Base-by-base conservation (phyloP, 179 eudicot genomes). In the Beta macrorhiza region DNA sequence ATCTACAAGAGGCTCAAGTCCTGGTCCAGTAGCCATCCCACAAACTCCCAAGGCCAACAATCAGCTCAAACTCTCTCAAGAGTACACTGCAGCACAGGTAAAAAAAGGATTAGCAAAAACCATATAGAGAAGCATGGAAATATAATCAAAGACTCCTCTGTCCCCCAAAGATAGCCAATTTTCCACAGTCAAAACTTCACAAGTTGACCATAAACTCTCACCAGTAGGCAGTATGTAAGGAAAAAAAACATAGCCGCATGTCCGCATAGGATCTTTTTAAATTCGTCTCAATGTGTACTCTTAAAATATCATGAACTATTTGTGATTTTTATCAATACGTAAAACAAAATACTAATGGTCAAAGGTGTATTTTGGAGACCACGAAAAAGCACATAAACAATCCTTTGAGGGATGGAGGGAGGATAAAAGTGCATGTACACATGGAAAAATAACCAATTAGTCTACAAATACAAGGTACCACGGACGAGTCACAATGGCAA, bases 1-100 rank as follows among this genome's bases (percentile, higher is more conserved):
- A 74, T 93, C 98, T 58, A 94, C 98, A 80, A 91, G 93, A 82
- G 91, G 83, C 86, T 94, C 97, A 44, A 94, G 93, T 81, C 97
- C 97, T 49, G 90, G 83, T 65, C 92, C 97, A 79, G 84, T 63
- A 69, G 95, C 77, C 98, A 94, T 94, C 82, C 72, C 78, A 83
- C 64, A 10, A 83, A 68, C 51, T 82, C 67, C 76, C 69, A 76
- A 79, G 29, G 78, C 45, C 73, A 69, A 51, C 59, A 78, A 73
- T 70, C 65, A 82, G 71, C 82, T 76, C 63, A 37, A 70, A 17
- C 72, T 19, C 14, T 67, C 57, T 19, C 15, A 16, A 19, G 49
- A 67, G 64, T 19, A 67, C 63, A 37, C 87, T 82, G 87, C 67
- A 70, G 70, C 79, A 65, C 0, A 42, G 5, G 20, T 1, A 68